These are phyloP conservation scores for Ramularia endophylla DNA, from an alignment of 2,329 filamentous ascomycete species.

Conservation along the genomic window DNA sequence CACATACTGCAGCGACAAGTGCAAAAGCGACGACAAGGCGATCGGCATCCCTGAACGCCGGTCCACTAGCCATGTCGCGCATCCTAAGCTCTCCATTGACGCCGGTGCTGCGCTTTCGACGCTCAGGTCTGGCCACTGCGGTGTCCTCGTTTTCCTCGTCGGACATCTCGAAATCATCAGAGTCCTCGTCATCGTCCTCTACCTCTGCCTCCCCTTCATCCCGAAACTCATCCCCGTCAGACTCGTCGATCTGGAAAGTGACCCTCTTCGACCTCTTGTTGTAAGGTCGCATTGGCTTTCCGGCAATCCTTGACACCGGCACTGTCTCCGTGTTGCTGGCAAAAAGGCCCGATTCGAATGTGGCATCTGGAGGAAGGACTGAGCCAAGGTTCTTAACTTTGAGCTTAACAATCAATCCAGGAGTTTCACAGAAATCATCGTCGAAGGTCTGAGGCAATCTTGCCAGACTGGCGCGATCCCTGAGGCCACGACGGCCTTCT, in stretches of 20 bases:
- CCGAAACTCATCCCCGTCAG: not conserved
- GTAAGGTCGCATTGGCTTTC: constrained; percentile 12
- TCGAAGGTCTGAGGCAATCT: not conserved
- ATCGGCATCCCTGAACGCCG: constrained; percentile 24
- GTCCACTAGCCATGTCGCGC: constrained; percentile 16
- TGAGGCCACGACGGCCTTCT: not conserved
- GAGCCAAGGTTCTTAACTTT: constrained; percentile 5
- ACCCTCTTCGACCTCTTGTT: not conserved
- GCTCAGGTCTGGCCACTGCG: not conserved
- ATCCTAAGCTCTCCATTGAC: constrained; percentile 3
- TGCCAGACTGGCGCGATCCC: not conserved
- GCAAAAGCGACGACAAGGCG: constrained; percentile 30
- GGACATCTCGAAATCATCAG: not conserved
- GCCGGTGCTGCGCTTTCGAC: not conserved
- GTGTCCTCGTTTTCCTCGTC: not conserved
- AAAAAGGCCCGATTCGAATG: not conserved
- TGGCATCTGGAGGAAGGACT: no score
- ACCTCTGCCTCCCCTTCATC: not conserved
- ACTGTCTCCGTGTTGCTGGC: not conserved
- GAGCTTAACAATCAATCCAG: constrained; percentile 7
- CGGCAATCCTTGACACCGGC: constrained; percentile 1
- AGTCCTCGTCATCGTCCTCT: not conserved
- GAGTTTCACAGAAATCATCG: not conserved
- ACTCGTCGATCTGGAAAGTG: not conserved
- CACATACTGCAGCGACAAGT: constrained; percentile 29